phyloP scores from a whole-genome alignment of 345 rosid species.

The Salix arbutifolia region DNA sequence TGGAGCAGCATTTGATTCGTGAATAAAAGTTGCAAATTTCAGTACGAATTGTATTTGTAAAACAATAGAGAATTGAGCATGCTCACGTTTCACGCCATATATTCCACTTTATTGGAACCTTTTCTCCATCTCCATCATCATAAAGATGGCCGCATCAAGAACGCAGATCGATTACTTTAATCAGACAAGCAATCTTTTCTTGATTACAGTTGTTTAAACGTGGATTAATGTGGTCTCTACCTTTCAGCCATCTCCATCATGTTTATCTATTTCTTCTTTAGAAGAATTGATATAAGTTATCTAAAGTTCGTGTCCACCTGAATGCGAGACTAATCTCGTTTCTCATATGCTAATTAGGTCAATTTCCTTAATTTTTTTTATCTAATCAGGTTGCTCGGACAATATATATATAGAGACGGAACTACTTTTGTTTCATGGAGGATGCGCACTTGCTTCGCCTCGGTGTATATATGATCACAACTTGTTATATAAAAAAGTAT shows the following conservation, averaged over 20 bases:
- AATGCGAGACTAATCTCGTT: background rate
- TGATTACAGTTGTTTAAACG: background rate
- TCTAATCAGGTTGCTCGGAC: background rate
- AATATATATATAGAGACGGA: background rate
- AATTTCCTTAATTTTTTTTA: background rate
- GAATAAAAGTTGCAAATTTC: slow-evolving; percentile 8
- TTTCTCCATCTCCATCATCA: background rate
- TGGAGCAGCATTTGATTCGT: slow-evolving; percentile 6
- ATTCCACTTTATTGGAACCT: background rate
- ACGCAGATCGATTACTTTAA: background rate
- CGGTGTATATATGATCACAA: background rate
- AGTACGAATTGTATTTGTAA: background rate
- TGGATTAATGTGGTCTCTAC: background rate
- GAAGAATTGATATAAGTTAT: background rate
- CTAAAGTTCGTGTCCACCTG: background rate
- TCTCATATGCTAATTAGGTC: background rate
- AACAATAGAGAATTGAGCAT: no score
- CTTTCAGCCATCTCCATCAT: background rate
- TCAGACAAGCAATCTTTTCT: background rate
- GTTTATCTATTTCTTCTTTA: background rate
- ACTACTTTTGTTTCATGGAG: background rate
- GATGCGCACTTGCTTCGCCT: background rate
- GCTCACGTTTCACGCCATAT: background rate
- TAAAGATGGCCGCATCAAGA: background rate
- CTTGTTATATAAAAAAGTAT: no score